phyloP scores from a whole-genome alignment of 768 basidiomycete genomes.

The Psilocybe cyanescens region DNA sequence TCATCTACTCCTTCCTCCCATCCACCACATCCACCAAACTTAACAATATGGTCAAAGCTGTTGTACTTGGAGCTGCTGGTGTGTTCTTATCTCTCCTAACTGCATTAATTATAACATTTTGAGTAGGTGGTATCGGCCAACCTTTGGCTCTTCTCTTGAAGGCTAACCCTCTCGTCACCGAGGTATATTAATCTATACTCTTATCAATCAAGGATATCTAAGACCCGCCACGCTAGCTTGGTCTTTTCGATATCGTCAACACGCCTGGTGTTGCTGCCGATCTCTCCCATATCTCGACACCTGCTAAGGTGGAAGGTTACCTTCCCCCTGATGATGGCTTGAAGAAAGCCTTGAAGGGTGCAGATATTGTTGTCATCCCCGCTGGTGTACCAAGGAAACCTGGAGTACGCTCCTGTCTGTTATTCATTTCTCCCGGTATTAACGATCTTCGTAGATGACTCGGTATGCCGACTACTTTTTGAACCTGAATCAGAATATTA shows the following conservation, averaged over 20 bases:
- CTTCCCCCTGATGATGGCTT: slow-evolving; percentile 81
- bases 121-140: slow-evolving; percentile 92
- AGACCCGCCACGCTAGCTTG: slow-evolving; percentile 51
- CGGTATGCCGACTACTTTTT: slow-evolving; percentile 37
- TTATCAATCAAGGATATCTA: not conserved
- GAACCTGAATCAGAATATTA: slow-evolving; percentile 15
- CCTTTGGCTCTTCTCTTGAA: slow-evolving; percentile 93
- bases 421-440: slow-evolving; percentile 12
- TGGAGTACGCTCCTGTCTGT: slow-evolving; percentile 58
- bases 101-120: slow-evolving; percentile 6
- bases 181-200: slow-evolving; percentile 44
- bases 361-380: slow-evolving; percentile 92
- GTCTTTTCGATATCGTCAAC: slow-evolving; percentile 95
- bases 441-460: slow-evolving; percentile 47
- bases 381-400: slow-evolving; percentile 97
- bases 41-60: slow-evolving; percentile 69
- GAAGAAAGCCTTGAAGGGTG: slow-evolving; percentile 81
- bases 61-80: slow-evolving; percentile 97
- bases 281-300: slow-evolving; percentile 91
- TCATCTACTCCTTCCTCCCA: slow-evolving; percentile 19
- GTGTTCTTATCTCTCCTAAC: slow-evolving; percentile 14
- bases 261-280: slow-evolving; percentile 97
- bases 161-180: slow-evolving; percentile 77
- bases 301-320: slow-evolving; percentile 83
- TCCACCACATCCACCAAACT: slow-evolving; percentile 25